Base-by-base conservation (phyloP, 78 protist genomes). In the Diacronema lutheri region DNA sequence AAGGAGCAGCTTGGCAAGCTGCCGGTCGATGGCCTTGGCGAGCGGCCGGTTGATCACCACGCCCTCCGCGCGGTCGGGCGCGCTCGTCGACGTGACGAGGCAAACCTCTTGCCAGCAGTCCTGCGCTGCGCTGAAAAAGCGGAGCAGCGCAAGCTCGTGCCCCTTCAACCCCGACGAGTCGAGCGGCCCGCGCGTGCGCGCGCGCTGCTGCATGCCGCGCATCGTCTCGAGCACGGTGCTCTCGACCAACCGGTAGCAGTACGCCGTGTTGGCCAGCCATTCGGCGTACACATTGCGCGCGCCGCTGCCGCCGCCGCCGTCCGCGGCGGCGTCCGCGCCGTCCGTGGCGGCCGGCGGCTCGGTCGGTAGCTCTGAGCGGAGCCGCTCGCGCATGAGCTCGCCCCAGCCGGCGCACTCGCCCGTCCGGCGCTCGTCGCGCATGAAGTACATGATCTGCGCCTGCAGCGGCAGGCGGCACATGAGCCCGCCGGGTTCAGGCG, bases 11-110 rank as follows among this genome's bases (percentile, higher is more conserved):
- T 35, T 23, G 31, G 46, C 76, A 29, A 35, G 73, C 46, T 38
- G 29, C 50, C 3, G n/a, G 55, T 29, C 14, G 38, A 37, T 25
- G 25, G 9, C 55, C n/a, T 38, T 20, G 20, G 66, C 66, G 55
- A 68, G 14, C 55, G 76, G 76, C 31, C 76, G 76, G 55, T 68
- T 68, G 76, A 68, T 68, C 25, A 38, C 76, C 38, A 68, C 50
- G 19, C n/a, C 38, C 41, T 13, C 19, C 21, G 72, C 37, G 72
- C 31, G 41, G 25, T 13, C 72, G 72, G 21, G 25, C 72, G 37
- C 72, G 19, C 3, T 20, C 4, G 40, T 23, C 20, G 16, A 0
- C 25, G 33, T 13, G 20, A 68, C 50, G 50, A 68, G 76, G 50
- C 25, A 13, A 26, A 68, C 76, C 76, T 68, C 56, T 56, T 68